Base-by-base conservation (phyloP, 2,329 filamentous ascomycete genomes). In the Dactylellina leptospora region DNA sequence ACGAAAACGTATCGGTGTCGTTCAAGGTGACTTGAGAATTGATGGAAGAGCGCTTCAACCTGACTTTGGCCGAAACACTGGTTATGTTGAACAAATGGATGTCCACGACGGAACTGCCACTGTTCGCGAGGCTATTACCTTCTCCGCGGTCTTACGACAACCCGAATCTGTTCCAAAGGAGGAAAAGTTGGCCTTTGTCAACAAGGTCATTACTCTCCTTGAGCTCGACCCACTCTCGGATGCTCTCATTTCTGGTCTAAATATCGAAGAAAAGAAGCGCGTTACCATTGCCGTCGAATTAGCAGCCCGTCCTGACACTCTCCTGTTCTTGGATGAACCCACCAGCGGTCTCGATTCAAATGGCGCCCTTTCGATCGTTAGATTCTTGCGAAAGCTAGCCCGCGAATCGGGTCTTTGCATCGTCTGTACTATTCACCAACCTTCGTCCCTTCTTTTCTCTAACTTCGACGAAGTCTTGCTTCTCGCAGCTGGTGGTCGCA, bases 391-490 rank as follows among this genome's bases (percentile, higher is more conserved):
- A 80, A 90, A 90, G 77, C 82, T 91, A 2, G 83, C 86, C 3
- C 81, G 83, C 5, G 86, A 77, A 28, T 74, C 87, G 10, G 88
- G 88, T 0, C 87, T 90, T 76, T 88, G 88, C 5, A 90, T 91
- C 73, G 82, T 91, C 56, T 90, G 88, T 79, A 91, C 88, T 0
- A 90, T 91, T 59, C 88, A 91, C 76, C 88, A 91, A 76, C 88
- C 88, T 2, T 88, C 86, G 1, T 87, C 86, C 1, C 84, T 89
- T 69, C 81, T 91, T 1, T 87, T 90, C 63, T 84, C 90, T 76
- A 84, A 90, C 76, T 91, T 91, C 79, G 88, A 91, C 78, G 89
- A 89, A 84, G 86, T 91, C 16, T 82, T 91, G 0, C 86, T 87
- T 1, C 82, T 91, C 28, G 88, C 89, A 75, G 87, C 84, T 0